Base-by-base conservation (phyloP, 352 stramenopile species). In the Pythium biforme region DNA sequence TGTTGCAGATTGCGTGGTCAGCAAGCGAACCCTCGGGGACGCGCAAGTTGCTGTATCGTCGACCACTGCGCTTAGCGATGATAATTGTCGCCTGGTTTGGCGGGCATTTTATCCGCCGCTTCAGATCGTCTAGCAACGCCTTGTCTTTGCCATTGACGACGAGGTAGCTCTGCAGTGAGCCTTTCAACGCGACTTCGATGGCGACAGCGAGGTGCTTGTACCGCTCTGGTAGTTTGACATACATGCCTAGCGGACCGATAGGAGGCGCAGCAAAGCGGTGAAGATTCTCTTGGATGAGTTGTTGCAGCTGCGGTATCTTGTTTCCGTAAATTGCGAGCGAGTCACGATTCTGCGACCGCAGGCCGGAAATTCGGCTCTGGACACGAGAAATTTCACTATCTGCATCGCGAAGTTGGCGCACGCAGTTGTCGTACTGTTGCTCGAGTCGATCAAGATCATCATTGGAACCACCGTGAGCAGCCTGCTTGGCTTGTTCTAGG, bases 121-220 rank as follows among this genome's bases (percentile, higher is more conserved):
- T 94, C 41, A 94, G 59, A 7, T 90, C 69, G 33, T 94, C 85
- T 23, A 94, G 48, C 20, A 92, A 23, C 1, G 79, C 80, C 64
- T 94, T 94, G 64, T 94, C 85, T 41, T 70, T 73, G 9, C 85
- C 85, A 49, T 89, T 88, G 5, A 83, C 79, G 11, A 94, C 83
- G 19, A 94, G 65, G 45, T 90, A 94, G 47, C 81, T 94, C 58
- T 85, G 74, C 22, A 94, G 49, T 19, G 77, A 83, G 37, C 84
- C 81, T 55, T 92, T 92, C 33, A 91, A 39, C 14, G 84, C 80
- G 15, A 89, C 69, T 62, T 94, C 85, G 25, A 92, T 89, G 1
- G 83, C 81, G 22, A 89, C 64, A 11, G 83, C 78, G 40, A 88
- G 75, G 41, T 93, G 69, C 73, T 88, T 88, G 46, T 68, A 87